These are phyloP conservation scores for Onygena corvina DNA, from an alignment of 2,329 filamentous ascomycete genomes.

Conservation along the genomic window DNA sequence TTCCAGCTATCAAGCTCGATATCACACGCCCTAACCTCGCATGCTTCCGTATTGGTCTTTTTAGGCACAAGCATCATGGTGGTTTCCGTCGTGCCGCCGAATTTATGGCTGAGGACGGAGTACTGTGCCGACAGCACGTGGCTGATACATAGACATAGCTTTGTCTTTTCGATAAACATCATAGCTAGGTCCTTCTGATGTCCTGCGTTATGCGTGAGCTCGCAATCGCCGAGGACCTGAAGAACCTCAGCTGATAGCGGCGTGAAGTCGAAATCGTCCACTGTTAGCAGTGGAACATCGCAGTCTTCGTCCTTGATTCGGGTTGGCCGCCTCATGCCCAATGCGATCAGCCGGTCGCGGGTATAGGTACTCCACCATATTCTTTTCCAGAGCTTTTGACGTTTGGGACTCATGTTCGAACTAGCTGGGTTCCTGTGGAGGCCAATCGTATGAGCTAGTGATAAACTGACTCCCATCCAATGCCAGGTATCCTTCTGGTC, in stretches of 20 bases:
- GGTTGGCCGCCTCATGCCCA: slow-evolving; percentile 87
- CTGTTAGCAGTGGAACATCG: slow-evolving; percentile 77
- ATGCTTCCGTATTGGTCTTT: slow-evolving; percentile 69
- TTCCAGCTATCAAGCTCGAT: slow-evolving; percentile 68
- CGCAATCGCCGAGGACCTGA: slow-evolving; percentile 58
- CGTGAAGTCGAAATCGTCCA: slow-evolving; percentile 73
- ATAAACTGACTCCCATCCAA: slow-evolving; percentile 95
- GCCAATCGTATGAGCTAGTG: slow-evolving; percentile 83
- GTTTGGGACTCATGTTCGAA: slow-evolving; percentile 59
- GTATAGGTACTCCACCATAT: slow-evolving; percentile 99
- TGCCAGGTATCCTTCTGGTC: slow-evolving; percentile 98
- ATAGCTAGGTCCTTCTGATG: slow-evolving; percentile 69
- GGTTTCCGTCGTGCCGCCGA: slow-evolving; percentile 57
- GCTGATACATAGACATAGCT: slow-evolving; percentile 78
- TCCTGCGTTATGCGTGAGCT: slow-evolving; percentile 54
- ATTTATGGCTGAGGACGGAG: slow-evolving; percentile 74
- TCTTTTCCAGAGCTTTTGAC: slow-evolving; percentile 78
- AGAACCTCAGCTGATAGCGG: slow-evolving; percentile 55
- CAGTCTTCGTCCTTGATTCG: slow-evolving; percentile 88
- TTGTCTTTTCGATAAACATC: slow-evolving; percentile 86
- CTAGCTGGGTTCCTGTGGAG: slow-evolving; percentile 74
- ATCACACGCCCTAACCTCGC: slow-evolving; percentile 68
- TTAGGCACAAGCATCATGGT: slow-evolving; percentile 87
- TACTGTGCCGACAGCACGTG: slow-evolving; percentile 85
- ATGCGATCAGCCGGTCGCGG: slow-evolving; percentile 78